Percentiles rank a stretch among this genome's conserved stretches.
Evolutionary conservation across 129 eudicot genomes (phyloP).

Genomic region (Flaveria sonorensis): DNA sequence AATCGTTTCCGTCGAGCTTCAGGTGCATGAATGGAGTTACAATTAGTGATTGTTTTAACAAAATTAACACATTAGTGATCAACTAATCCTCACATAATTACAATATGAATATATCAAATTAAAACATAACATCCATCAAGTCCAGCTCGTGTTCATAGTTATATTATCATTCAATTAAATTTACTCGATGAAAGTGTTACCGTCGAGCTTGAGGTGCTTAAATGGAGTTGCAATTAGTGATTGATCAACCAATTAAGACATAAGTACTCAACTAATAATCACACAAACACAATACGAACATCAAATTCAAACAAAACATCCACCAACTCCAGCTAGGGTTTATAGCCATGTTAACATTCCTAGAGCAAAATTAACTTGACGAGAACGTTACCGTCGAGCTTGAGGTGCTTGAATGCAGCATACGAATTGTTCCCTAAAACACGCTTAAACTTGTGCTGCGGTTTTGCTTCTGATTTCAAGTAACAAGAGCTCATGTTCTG

Average conservation of each 20-base stretch:
- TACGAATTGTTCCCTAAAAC: constrained; percentile 79
- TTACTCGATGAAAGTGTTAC: constrained; percentile 15
- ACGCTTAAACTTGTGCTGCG: constrained; percentile 66
- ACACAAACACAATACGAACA: not conserved
- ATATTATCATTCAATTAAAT: constrained; percentile 1
- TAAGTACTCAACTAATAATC: constrained; percentile 4
- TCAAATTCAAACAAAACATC: not conserved
- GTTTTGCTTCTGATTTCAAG: constrained; percentile 56
- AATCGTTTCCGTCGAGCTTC: constrained; percentile 40
- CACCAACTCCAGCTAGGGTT: constrained; percentile 35
- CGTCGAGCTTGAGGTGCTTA: constrained; percentile 61
- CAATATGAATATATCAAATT: not conserved
- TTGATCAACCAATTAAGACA: not conserved
- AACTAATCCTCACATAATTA: not conserved
- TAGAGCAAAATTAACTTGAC: not conserved
- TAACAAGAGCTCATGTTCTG: constrained; percentile 48
- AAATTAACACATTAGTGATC: not conserved
- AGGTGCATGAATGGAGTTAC: constrained; percentile 62
- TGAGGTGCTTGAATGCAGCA: constrained; percentile 71
- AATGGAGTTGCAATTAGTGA: constrained; percentile 39
- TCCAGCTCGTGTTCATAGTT: constrained; percentile 27
- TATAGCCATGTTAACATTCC: not conserved
- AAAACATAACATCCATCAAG: not conserved
- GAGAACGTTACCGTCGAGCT: constrained; percentile 40
- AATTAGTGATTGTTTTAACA: not conserved